A percentile compares a stretch with the other conserved stretches of the same genome.
Evolutionary conservation across 495 filamentous ascomycete genomes (phyloP).

Genomic region (Bathelium albidoporum): DNA sequence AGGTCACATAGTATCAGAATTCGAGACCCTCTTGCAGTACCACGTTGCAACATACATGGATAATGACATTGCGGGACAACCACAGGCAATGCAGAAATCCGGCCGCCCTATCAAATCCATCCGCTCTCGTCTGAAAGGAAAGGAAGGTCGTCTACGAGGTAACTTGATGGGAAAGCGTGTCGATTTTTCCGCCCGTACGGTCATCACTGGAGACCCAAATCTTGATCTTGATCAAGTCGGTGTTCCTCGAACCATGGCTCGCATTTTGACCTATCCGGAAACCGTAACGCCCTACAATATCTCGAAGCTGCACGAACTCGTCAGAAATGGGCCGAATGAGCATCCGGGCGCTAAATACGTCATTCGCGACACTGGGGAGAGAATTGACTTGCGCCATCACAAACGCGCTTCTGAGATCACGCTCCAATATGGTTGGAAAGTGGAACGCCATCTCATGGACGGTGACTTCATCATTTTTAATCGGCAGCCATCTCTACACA

Average conservation of each 20-base stretch:
- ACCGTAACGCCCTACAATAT: conserved; percentile 98
- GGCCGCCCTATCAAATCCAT: conserved; percentile 94
- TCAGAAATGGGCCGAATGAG: conserved; percentile 84
- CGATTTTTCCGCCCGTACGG: conserved; percentile 97
- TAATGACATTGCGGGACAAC: conserved; percentile 94
- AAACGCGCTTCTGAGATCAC: conserved; percentile 71
- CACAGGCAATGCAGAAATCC: conserved; percentile 91
- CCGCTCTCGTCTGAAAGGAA: conserved; percentile 91
- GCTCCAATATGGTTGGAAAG: conserved; percentile 94
- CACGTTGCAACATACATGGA: conserved; percentile 99
- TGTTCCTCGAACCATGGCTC: conserved; percentile 80
- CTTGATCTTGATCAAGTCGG: conserved; percentile 93
- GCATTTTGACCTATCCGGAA: conserved; percentile 88
- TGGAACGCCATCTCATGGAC: conserved; percentile 89
- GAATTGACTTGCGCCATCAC: conserved; percentile 88
- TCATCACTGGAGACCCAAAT: conserved; percentile 97
- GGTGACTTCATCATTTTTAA: conserved; percentile 99
- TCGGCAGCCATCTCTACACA: conserved; percentile 95
- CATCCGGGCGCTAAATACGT: conserved; percentile 95
- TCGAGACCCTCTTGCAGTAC: conserved; percentile 87
- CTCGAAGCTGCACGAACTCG: conserved; percentile 72
- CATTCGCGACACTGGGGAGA: conserved; percentile 78
- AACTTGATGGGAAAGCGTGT: conserved; percentile 99
- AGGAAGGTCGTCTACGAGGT: conserved; percentile 92
- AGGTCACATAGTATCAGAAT: conserved; percentile 77